These are phyloP conservation scores for Agastache rugosa DNA, from an alignment of 257 asterid species.

Conservation along the genomic window DNA sequence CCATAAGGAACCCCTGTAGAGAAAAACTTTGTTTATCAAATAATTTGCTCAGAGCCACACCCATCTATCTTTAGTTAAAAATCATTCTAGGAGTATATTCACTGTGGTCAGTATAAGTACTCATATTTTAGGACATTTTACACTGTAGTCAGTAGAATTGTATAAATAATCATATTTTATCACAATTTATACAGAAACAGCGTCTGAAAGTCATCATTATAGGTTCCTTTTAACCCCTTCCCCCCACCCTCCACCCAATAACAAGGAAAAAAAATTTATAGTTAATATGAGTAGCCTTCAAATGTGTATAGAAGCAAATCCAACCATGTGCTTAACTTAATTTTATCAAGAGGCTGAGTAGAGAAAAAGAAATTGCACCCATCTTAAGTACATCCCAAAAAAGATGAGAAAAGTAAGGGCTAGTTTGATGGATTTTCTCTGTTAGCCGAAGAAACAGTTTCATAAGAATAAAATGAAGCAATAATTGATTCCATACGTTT, in stretches of 20 bases:
- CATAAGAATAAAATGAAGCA: slow-evolving; percentile 11
- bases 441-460: slow-evolving; percentile 21
- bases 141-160: slow-evolving; percentile 16
- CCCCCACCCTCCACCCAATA: neutral
- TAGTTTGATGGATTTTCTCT: slow-evolving; percentile 28
- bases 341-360: slow-evolving; percentile 18
- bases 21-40: slow-evolving; percentile 57
- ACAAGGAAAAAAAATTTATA: neutral
- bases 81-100: slow-evolving; percentile 15
- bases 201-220: slow-evolving; percentile 5
- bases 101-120: neutral
- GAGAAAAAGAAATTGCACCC: slow-evolving; percentile 13
- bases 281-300: slow-evolving; percentile 13
- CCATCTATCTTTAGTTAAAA: slow-evolving; percentile 31
- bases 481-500: neutral
- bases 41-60: slow-evolving; percentile 37
- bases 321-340: slow-evolving; percentile 6
- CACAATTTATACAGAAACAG: slow-evolving; percentile 4
- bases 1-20: slow-evolving; percentile 93
- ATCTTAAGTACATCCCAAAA: slow-evolving; percentile 20
- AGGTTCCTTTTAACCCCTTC: slow-evolving; percentile 13
- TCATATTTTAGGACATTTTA: neutral
- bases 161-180: slow-evolving; percentile 23
- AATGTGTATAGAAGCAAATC: slow-evolving; percentile 15
- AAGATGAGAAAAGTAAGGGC: slow-evolving; percentile 13